phyloP scores from a whole-genome alignment of 2,329 filamentous ascomycete genomes.

The Annulohypoxylon truncatum region DNA sequence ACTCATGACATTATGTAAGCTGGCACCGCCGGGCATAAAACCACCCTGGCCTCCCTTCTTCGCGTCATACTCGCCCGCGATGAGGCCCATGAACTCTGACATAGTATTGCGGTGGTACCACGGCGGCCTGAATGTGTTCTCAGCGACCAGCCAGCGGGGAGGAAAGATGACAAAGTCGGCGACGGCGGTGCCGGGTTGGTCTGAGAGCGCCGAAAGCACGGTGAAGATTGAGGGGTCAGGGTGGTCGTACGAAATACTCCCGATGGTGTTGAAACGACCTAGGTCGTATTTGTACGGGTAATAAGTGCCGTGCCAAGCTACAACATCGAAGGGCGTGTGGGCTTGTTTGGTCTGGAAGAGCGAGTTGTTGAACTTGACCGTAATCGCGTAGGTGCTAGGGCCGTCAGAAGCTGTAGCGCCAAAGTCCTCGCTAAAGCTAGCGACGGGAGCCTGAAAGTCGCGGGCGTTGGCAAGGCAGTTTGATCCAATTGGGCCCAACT shows the following conservation, averaged over 20 bases:
- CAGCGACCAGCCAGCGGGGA: slow-evolving; percentile 69
- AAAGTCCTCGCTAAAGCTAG: slow-evolving; percentile 67
- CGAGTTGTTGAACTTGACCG: slow-evolving; percentile 70
- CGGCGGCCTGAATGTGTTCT: slow-evolving; percentile 70
- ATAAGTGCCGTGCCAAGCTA: slow-evolving; percentile 79
- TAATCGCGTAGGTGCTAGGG: slow-evolving; percentile 57
- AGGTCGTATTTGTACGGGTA: slow-evolving; percentile 79
- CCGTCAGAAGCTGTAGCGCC: slow-evolving; percentile 50
- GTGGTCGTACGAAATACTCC: slow-evolving; percentile 74
- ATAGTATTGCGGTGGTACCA: slow-evolving; percentile 71
- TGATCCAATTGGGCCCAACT: slow-evolving; percentile 71
- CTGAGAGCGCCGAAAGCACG: slow-evolving; percentile 66
- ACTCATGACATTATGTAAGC: slow-evolving; percentile 71
- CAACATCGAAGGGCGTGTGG: slow-evolving; percentile 76
- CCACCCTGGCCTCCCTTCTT: slow-evolving; percentile 60
- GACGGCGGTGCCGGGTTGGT: slow-evolving; percentile 63
- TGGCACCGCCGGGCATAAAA: slow-evolving; percentile 61
- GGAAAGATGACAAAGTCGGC: slow-evolving; percentile 74
- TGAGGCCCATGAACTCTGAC: slow-evolving; percentile 65
- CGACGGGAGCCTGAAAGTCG: slow-evolving; percentile 74
- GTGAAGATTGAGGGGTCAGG: slow-evolving; percentile 77
- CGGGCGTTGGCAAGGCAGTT: slow-evolving; percentile 71
- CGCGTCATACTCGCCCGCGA: slow-evolving; percentile 62
- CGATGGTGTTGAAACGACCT: slow-evolving; percentile 74
- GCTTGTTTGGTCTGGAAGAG: slow-evolving; percentile 70